A percentile compares a stretch with the other conserved stretches of the same genome.
These are phyloP conservation scores for Psilocybe tampanensis DNA, from an alignment of 768 basidiomycete species.

Conservation along the genomic window DNA sequence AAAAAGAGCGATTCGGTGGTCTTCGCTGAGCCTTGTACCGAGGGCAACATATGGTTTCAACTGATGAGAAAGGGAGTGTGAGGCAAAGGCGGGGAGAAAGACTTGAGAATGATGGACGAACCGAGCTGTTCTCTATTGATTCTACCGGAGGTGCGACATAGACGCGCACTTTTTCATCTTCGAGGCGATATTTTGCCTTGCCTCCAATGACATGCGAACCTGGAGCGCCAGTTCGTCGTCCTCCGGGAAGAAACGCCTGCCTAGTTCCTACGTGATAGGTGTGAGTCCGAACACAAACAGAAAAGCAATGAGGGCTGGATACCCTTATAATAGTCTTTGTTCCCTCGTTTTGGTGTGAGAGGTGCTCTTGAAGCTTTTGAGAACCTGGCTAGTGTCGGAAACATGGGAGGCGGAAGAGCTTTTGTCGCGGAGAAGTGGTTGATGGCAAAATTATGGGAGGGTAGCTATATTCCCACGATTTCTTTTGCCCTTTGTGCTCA, in stretches of 20 bases:
- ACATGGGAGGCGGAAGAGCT: slow-evolving; percentile 47
- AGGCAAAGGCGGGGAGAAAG: neutral
- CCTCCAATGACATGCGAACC: slow-evolving; percentile 82
- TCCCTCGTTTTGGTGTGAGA: slow-evolving; percentile 83
- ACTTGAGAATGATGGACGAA: slow-evolving; percentile 33
- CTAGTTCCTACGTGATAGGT: slow-evolving; percentile 54
- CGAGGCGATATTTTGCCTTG: slow-evolving; percentile 76
- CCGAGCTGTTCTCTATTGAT: slow-evolving; percentile 58
- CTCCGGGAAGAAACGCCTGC: slow-evolving; percentile 82
- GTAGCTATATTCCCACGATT: slow-evolving; percentile 14
- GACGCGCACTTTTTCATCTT: slow-evolving; percentile 83
- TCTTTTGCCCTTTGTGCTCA: neutral
- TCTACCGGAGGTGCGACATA: slow-evolving; percentile 80
- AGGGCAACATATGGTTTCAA: slow-evolving; percentile 71
- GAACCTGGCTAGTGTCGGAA: slow-evolving; percentile 64
- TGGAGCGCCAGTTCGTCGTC: slow-evolving; percentile 85
- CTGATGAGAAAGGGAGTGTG: slow-evolving; percentile 34
- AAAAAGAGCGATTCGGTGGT: slow-evolving; percentile 37
- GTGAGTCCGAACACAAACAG: neutral
- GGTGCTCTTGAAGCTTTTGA: slow-evolving; percentile 87
- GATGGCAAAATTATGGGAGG: slow-evolving; percentile 12
- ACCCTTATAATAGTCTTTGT: slow-evolving; percentile 99
- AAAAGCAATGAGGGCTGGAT: slow-evolving; percentile 7
- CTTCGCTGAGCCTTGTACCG: slow-evolving; percentile 38
- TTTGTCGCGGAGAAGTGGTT: slow-evolving; percentile 1